Conservation (phyloP, 768 basidiomycete genomes). For the Hericium coralloides region DNA sequence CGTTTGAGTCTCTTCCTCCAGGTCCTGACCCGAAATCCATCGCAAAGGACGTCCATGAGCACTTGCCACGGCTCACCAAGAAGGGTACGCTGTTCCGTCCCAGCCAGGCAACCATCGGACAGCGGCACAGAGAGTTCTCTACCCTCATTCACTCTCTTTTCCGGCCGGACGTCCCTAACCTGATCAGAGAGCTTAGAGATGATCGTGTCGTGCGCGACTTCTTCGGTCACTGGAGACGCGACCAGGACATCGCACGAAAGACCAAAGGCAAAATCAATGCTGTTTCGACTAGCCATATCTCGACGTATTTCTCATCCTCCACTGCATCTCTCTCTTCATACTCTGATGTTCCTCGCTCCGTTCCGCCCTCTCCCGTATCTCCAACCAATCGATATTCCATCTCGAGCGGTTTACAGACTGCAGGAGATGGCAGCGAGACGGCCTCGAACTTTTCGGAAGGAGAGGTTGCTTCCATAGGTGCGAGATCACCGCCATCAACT, state of each 20-base stretch:
- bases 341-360: constrained; percentile 10
- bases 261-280: constrained; percentile 13
- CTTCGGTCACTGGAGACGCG: constrained; percentile 71
- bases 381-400: background rate
- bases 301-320: constrained; percentile 48
- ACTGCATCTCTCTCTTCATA: constrained; percentile 19
- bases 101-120: constrained; percentile 55
- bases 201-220: constrained; percentile 59
- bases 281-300: constrained; percentile 30
- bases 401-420: background rate
- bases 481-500: constrained; percentile 1
- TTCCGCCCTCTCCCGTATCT: constrained; percentile 2
- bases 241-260: constrained; percentile 51
- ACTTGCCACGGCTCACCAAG: constrained; percentile 60
- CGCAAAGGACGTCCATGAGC: constrained; percentile 55
- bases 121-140: constrained; percentile 51
- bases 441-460: background rate
- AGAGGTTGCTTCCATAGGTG: background rate
- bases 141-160: constrained; percentile 54
- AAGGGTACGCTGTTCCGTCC: constrained; percentile 67
- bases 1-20: constrained; percentile 78
- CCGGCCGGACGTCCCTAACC: constrained; percentile 48
- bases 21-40: constrained; percentile 74
- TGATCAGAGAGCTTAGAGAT: constrained; percentile 57
- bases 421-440: background rate